These are phyloP conservation scores for Fusarium vanettenii DNA, from an alignment of 2,329 filamentous ascomycete species.

Conservation along the genomic window DNA sequence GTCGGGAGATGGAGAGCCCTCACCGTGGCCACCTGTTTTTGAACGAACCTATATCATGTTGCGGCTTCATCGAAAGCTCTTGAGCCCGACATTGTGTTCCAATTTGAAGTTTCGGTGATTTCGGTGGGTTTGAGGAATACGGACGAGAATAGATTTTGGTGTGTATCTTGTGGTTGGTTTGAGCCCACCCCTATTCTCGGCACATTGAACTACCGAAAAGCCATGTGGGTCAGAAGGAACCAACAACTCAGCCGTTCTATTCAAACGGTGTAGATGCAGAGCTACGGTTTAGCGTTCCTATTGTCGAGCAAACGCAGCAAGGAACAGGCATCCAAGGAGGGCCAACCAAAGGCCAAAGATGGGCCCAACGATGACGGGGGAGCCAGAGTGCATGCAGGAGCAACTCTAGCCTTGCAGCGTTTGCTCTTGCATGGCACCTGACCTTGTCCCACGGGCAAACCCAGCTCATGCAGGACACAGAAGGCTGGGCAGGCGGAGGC, in stretches of 20 bases:
- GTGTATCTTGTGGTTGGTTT: neutral
- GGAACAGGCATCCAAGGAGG: neutral
- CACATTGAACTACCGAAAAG: neutral
- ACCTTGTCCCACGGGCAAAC: neutral
- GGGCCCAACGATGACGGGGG: neutral
- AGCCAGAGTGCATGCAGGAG: neutral
- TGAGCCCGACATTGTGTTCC: neutral
- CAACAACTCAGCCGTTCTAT: neutral
- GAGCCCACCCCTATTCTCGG: neutral
- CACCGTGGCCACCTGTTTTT: neutral
- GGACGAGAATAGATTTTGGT: neutral
- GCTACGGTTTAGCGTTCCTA: neutral
- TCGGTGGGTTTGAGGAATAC: neutral
- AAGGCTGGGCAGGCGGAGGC: neutral
- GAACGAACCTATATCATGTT: neutral
- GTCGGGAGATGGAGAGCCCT: neutral
- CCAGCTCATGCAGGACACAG: neutral
- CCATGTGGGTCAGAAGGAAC: neutral
- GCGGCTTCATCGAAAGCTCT: neutral
- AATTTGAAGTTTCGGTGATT: neutral
- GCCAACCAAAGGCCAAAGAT: neutral
- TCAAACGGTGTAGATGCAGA: neutral
- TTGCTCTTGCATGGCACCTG: neutral
- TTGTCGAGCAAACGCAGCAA: neutral
- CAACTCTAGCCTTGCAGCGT: neutral